These are phyloP conservation scores for Chaetomium sp. DNA, from an alignment of 2,329 filamentous ascomycete species.

Conservation along the genomic window DNA sequence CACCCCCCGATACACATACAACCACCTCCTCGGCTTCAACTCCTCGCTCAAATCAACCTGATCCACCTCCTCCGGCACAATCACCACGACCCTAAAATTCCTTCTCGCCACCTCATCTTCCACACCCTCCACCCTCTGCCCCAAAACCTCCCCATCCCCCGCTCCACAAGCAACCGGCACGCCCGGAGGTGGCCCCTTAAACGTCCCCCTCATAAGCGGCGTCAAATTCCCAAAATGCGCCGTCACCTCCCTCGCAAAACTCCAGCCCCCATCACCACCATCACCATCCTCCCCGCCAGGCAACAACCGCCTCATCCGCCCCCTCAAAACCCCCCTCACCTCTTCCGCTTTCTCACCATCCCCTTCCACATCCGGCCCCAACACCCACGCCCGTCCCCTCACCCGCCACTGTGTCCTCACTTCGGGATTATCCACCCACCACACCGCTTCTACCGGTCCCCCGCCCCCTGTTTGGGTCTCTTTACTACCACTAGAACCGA, in stretches of 20 bases:
- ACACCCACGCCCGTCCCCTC: constrained; percentile 66
- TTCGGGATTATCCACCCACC: constrained; percentile 60
- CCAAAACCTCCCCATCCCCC: constrained; percentile 35
- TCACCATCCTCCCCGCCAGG: constrained; percentile 57
- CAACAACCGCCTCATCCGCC: constrained; percentile 46
- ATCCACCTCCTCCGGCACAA: constrained; percentile 73
- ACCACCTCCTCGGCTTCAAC: constrained; percentile 55
- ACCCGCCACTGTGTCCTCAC: constrained; percentile 77
- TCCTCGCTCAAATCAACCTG: constrained; percentile 64
- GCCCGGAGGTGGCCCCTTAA: constrained; percentile 66
- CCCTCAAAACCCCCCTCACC: constrained; percentile 42
- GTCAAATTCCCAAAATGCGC: constrained; percentile 85
- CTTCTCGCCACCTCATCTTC: constrained; percentile 62
- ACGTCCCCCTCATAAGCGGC: constrained; percentile 71
- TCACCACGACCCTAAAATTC: constrained; percentile 79
- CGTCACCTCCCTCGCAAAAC: constrained; percentile 72
- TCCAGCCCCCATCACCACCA: constrained; percentile 53
- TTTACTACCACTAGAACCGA: constrained; percentile 41
- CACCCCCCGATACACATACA: constrained; percentile 53
- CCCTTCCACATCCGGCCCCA: constrained; percentile 57
- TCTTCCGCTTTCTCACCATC: constrained; percentile 47
- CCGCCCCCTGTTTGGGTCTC: constrained; percentile 48
- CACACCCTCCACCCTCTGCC: constrained; percentile 62
- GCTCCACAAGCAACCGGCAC: constrained; percentile 47
- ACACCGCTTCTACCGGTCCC: constrained; percentile 71